A percentile compares a stretch with the other conserved stretches of the same genome.
These are phyloP conservation scores for Sporothrix luriei DNA, from an alignment of 2,329 filamentous ascomycete species.

Conservation along the genomic window DNA sequence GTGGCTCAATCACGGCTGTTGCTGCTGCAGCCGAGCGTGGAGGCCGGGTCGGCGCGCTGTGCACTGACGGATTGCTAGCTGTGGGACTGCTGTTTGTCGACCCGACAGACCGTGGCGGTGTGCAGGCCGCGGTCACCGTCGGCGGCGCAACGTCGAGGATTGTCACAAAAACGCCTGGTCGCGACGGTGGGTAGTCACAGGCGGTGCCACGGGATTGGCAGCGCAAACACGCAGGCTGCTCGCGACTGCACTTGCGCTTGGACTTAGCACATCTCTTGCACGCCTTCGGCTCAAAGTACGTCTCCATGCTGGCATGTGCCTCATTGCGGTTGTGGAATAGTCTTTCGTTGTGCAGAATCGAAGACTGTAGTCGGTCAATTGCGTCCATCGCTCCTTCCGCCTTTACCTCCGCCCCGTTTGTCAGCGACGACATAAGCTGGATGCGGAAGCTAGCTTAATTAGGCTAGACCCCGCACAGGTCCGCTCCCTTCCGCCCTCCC, in stretches of 20 bases:
- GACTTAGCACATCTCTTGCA: constrained; percentile 37
- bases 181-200: constrained; percentile 38
- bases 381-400: neutral
- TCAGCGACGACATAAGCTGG: neutral
- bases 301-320: neutral
- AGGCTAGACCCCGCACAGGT: neutral
- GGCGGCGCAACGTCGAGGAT: neutral
- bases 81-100: neutral
- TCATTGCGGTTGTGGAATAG: neutral
- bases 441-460: neutral
- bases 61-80: neutral
- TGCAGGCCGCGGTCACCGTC: neutral
- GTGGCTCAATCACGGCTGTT: neutral
- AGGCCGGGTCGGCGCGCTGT: neutral
- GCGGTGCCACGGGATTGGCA: constrained; percentile 34
- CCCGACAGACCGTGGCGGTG: neutral
- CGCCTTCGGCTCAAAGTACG: constrained; percentile 32
- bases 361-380: neutral
- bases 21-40: neutral
- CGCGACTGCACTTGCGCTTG: constrained; percentile 38
- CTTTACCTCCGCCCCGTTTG: constrained; percentile 9
- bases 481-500: neutral
- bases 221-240: constrained; percentile 37
- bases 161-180: constrained; percentile 17
- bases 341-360: neutral